These are phyloP conservation scores for Suillus weaverae DNA, from an alignment of 768 basidiomycete species.

Conservation along the genomic window DNA sequence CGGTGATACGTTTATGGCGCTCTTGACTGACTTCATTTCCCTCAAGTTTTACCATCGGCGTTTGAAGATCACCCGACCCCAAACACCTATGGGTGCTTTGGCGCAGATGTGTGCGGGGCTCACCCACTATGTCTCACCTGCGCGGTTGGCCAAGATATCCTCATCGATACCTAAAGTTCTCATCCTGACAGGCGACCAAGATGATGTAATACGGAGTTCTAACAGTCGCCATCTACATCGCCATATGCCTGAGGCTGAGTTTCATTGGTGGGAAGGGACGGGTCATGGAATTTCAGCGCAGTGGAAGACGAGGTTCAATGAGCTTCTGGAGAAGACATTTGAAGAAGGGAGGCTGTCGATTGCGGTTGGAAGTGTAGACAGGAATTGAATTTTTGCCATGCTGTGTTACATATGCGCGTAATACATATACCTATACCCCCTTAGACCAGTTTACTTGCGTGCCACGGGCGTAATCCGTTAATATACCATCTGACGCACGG, in stretches of 20 bases:
- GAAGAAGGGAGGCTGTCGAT: slow-evolving; percentile 42
- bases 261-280: slow-evolving; percentile 56
- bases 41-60: slow-evolving; percentile 47
- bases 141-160: slow-evolving; percentile 50
- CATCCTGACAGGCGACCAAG: slow-evolving; percentile 68
- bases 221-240: slow-evolving; percentile 54
- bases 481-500: slow-evolving; percentile 54
- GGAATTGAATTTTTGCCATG: neutral
- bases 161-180: slow-evolving; percentile 61
- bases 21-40: neutral
- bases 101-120: slow-evolving; percentile 73
- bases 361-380: neutral
- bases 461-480: slow-evolving; percentile 77
- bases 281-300: slow-evolving; percentile 68
- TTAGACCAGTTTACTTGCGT: too few relatives aligned
- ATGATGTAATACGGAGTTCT: slow-evolving; percentile 52
- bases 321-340: slow-evolving; percentile 55
- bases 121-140: slow-evolving; percentile 57
- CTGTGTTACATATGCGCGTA: neutral
- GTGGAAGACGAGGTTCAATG: slow-evolving; percentile 48
- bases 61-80: slow-evolving; percentile 53
- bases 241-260: slow-evolving; percentile 58
- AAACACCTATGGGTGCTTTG: slow-evolving; percentile 57
- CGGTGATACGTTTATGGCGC: neutral
- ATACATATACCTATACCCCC: neutral